A percentile compares a stretch with the other conserved stretches of the same genome.
These are phyloP conservation scores for Penicillium polonicum DNA, from an alignment of 2,329 filamentous ascomycete genomes.

Conservation along the genomic window DNA sequence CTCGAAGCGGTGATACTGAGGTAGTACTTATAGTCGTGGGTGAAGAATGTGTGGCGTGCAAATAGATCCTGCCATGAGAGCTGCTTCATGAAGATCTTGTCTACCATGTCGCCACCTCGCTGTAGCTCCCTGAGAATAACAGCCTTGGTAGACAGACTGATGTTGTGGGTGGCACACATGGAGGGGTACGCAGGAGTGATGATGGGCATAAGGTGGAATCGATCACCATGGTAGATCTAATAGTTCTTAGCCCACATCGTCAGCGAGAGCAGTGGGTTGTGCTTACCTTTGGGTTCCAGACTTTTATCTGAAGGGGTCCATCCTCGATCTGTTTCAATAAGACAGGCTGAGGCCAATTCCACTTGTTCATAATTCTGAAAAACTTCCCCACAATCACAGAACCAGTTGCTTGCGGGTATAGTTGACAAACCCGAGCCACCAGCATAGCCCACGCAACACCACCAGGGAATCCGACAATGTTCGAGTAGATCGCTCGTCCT, in stretches of 20 bases:
- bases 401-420: slow-evolving; percentile 89
- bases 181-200: slow-evolving; percentile 97
- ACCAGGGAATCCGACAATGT: slow-evolving; percentile 93
- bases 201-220: slow-evolving; percentile 91
- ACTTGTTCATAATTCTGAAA: slow-evolving; percentile 85
- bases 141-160: slow-evolving; percentile 79
- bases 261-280: not conserved
- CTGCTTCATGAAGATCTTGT: slow-evolving; percentile 74
- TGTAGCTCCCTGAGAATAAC: slow-evolving; percentile 82
- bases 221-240: slow-evolving; percentile 74
- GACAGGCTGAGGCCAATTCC: slow-evolving; percentile 94
- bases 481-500: slow-evolving; percentile 86
- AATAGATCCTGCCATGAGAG: slow-evolving; percentile 86
- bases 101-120: slow-evolving; percentile 72
- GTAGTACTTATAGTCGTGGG: slow-evolving; percentile 90
- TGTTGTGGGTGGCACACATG: slow-evolving; percentile 96
- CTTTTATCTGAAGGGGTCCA: slow-evolving; percentile 73
- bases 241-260: slow-evolving; percentile 5
- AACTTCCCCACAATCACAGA: slow-evolving; percentile 90
- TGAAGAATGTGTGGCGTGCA: slow-evolving; percentile 89
- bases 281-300: slow-evolving; percentile 88
- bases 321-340: slow-evolving; percentile 84
- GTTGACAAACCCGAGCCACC: slow-evolving; percentile 89
- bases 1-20: slow-evolving; percentile 82
- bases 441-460: slow-evolving; percentile 99